Evolutionary conservation across 2,329 filamentous ascomycete genomes (phyloP).

Genomic region (Gaeumannomyces tritici): DNA sequence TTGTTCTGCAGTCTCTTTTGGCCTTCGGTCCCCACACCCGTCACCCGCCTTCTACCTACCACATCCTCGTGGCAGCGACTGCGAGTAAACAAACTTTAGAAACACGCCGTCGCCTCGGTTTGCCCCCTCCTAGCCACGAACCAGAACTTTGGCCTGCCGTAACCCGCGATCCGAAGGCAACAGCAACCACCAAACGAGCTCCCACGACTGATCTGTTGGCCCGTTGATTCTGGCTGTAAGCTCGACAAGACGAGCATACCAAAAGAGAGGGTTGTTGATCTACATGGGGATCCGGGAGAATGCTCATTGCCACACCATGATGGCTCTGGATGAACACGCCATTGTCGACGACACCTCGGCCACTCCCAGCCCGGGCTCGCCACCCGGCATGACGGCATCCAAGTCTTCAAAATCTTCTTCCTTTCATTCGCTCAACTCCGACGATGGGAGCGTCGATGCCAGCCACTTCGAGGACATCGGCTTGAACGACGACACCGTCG

Average conservation of each 20-base stretch:
- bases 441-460: slow-evolving; percentile 64
- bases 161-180: background rate
- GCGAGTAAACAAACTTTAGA: background rate
- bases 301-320: slow-evolving; percentile 13
- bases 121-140: background rate
- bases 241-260: background rate
- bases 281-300: background rate
- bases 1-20: background rate
- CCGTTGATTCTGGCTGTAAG: background rate
- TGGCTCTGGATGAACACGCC: slow-evolving; percentile 29
- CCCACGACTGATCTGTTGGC: background rate
- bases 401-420: slow-evolving; percentile 90
- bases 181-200: background rate
- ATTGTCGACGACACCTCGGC: slow-evolving; percentile 24
- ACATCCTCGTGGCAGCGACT: background rate
- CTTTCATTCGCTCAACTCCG: slow-evolving; percentile 68
- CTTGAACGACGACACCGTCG: slow-evolving; percentile 58
- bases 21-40: background rate
- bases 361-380: slow-evolving; percentile 49
- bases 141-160: background rate
- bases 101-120: background rate
- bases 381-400: slow-evolving; percentile 68
- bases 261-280: background rate
- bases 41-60: background rate
- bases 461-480: slow-evolving; percentile 91